Evolutionary conservation across 805 yeast genomes (phyloP).

Genomic region (Cyberlindnera saturnus): DNA sequence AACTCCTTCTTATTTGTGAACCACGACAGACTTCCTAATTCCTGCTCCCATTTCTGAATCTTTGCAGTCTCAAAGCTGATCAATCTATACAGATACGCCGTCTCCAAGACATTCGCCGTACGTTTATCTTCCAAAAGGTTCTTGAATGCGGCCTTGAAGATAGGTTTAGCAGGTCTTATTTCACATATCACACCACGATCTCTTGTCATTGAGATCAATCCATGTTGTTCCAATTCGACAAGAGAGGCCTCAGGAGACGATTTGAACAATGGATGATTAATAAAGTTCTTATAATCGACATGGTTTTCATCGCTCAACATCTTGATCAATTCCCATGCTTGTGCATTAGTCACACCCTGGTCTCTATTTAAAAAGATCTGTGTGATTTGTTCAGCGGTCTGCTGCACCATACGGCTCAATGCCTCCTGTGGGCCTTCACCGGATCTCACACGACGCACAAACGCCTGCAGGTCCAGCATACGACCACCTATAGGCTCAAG

Average conservation of each 20-base stretch:
- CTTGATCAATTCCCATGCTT: constrained; percentile 82
- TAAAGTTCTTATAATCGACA: constrained; percentile 45
- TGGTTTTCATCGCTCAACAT: constrained; percentile 44
- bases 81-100: constrained; percentile 47
- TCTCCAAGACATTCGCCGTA: constrained; percentile 56
- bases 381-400: constrained; percentile 82
- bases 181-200: constrained; percentile 68
- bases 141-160: constrained; percentile 73
- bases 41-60: constrained; percentile 64
- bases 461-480: constrained; percentile 87
- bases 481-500: constrained; percentile 88
- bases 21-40: constrained; percentile 51
- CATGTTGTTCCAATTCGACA: constrained; percentile 70
- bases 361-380: constrained; percentile 61
- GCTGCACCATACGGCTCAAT: constrained; percentile 68
- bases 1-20: constrained; percentile 48
- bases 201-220: constrained; percentile 63
- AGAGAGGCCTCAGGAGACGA: constrained; percentile 50
- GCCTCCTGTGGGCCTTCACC: constrained; percentile 85
- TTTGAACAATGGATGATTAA: constrained; percentile 54
- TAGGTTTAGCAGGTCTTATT: constrained; percentile 77
- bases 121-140: constrained; percentile 53
- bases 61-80: constrained; percentile 55
- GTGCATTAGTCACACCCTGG: constrained; percentile 63
- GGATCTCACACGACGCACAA: constrained; percentile 77